A percentile compares a stretch with the other conserved stretches of the same genome.
phyloP scores from a whole-genome alignment of 2,329 filamentous ascomycete species.

The Aspergillus unguis region DNA sequence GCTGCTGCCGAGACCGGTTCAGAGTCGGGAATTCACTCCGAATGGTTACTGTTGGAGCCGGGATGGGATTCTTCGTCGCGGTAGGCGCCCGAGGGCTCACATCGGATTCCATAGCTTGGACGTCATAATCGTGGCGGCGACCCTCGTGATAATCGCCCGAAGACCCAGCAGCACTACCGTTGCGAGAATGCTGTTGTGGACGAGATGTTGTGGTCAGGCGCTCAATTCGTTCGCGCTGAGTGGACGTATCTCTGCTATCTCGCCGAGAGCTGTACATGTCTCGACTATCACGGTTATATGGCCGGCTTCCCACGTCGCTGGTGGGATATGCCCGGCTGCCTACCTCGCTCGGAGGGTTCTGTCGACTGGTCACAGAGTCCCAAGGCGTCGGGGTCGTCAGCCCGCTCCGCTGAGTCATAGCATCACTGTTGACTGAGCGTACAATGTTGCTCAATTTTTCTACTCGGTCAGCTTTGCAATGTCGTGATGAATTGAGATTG shows the following conservation, averaged over 20 bases:
- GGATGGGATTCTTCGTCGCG: conserved; percentile 78
- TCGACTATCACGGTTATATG: conserved; percentile 26
- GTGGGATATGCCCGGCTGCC: conserved; percentile 11
- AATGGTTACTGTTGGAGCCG: conserved; percentile 85
- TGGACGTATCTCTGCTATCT: conserved; percentile 41
- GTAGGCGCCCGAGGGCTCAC: conserved; percentile 63
- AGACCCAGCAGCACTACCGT: conserved; percentile 72
- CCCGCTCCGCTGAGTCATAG: conserved; percentile 47
- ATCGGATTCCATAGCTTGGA: conserved; percentile 91
- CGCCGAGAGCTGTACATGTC: conserved; percentile 29
- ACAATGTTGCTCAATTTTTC: conserved; percentile 95
- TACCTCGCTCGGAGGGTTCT: conserved; percentile 33
- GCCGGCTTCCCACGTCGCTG: neutral
- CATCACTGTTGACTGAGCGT: conserved; percentile 72
- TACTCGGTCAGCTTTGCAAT: conserved; percentile 42
- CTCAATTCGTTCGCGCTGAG: conserved; percentile 46
- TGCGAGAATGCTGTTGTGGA: conserved; percentile 61
- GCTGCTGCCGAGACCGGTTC: conserved; percentile 85
- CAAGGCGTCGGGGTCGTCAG: conserved; percentile 63
- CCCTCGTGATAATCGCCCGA: conserved; percentile 76
- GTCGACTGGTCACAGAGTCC: conserved; percentile 37
- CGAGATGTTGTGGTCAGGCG: conserved; percentile 41
- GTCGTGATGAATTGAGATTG: too few species aligned
- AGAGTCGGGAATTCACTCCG: conserved; percentile 96
- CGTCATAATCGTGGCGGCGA: conserved; percentile 87